Evolutionary conservation across 148 eudicot genomes (phyloP).

Genomic region (Chenopodium album): DNA sequence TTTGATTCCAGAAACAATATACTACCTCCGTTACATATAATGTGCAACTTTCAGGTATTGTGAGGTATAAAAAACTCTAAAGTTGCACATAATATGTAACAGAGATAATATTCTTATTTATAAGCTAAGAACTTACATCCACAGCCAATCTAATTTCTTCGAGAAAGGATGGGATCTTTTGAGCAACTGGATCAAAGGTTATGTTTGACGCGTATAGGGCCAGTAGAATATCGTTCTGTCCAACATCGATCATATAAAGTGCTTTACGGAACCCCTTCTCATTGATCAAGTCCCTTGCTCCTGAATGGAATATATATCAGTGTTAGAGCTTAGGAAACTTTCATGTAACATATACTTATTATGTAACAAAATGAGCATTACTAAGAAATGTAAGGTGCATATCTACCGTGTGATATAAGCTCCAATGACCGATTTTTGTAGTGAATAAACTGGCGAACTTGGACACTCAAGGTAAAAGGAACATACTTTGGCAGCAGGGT

Average conservation of each 20-base stretch:
- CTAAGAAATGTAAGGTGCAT: not conserved
- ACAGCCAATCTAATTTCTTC: slow-evolving; percentile 39
- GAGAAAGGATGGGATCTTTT: slow-evolving; percentile 37
- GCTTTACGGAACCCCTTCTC: slow-evolving; percentile 39
- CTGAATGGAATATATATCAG: slow-evolving; percentile 7
- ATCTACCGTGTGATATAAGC: not conserved
- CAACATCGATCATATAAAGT: slow-evolving; percentile 43
- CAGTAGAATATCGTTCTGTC: slow-evolving; percentile 40
- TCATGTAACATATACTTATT: too few relatives aligned
- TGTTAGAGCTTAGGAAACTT: not conserved
- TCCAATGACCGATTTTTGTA: not conserved
- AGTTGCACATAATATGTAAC: too few relatives aligned
- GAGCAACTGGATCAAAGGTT: slow-evolving; percentile 34
- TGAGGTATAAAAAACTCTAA: too few relatives aligned
- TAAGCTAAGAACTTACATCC: slow-evolving; percentile 18
- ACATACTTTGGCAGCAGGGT: not conserved
- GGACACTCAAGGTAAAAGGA: not conserved
- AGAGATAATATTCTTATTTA: too few relatives aligned
- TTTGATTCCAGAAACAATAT: too few relatives aligned
- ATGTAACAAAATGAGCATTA: not conserved
- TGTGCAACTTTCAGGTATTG: too few relatives aligned
- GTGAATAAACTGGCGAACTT: slow-evolving; percentile 5
- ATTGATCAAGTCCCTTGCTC: slow-evolving; percentile 29
- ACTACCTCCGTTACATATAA: too few relatives aligned
- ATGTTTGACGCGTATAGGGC: slow-evolving; percentile 44